phyloP scores from a whole-genome alignment of 257 asterid genomes.

The Solanum chilense region DNA sequence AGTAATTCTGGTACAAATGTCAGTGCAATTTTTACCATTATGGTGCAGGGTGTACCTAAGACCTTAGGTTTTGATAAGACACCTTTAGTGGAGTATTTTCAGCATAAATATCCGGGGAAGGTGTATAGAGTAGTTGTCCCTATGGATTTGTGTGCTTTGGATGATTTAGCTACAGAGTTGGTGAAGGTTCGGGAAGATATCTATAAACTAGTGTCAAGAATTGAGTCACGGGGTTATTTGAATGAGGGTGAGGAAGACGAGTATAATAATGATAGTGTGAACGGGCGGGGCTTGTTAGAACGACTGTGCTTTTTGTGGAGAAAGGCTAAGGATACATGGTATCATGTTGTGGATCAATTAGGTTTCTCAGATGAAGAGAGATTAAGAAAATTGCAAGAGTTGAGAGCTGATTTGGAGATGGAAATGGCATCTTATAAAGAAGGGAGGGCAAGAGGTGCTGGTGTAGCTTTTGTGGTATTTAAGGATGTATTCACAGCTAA shows the following conservation, averaged over 20 bases:
- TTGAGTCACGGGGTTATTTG: conserved; percentile 51
- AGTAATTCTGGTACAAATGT: conserved; percentile 51
- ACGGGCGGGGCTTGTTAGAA: conserved; percentile 31
- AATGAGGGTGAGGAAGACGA: conserved; percentile 40
- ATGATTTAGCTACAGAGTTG: conserved; percentile 84
- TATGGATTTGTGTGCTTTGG: conserved; percentile 93
- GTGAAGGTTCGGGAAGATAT: conserved; percentile 79
- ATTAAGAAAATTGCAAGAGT: conserved; percentile 84
- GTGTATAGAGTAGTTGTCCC: conserved; percentile 74
- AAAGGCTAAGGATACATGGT: conserved; percentile 55
- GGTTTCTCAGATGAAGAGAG: conserved; percentile 91
- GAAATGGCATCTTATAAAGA: conserved; percentile 97
- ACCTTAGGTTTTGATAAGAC: conserved; percentile 64
- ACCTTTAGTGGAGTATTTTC: conserved; percentile 74
- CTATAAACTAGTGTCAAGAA: conserved; percentile 49
- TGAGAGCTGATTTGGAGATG: conserved; percentile 95
- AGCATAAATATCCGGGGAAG: conserved; percentile 84
- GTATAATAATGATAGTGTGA: conserved; percentile 12
- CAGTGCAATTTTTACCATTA: conserved; percentile 72
- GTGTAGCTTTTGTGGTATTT: conserved; percentile 92
- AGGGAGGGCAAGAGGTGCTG: conserved; percentile 95
- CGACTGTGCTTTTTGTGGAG: conserved; percentile 29
- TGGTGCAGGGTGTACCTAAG: conserved; percentile 87
- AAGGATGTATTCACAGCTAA: conserved; percentile 86
- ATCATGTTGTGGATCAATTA: conserved; percentile 40